Base-by-base conservation (phyloP, 805 yeast genomes). In the Metschnikowia koreensis region DNA sequence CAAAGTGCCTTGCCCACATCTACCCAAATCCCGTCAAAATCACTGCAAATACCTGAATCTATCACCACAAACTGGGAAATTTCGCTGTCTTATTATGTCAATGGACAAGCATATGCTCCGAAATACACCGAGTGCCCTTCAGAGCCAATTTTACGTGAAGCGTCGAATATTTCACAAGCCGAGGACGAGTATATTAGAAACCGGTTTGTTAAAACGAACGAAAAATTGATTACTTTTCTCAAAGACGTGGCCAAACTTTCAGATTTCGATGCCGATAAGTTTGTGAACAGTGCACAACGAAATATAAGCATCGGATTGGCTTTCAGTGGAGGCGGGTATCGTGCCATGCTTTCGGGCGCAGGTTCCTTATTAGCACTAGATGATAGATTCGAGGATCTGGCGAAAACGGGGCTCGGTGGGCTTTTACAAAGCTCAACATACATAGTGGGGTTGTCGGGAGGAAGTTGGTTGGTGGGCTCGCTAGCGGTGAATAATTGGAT, bases 401-500 rank as follows among this genome's bases (percentile, higher is more conserved):
- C n/a, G 3, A 27, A 29, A 6, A 9, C 13, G 11, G 61, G 56
- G 4, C 44, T 59, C 15, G 60, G 62, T 2, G 62, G 62, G 9
- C 50, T 59, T 11, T 39, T 59, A 13, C 61, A 57, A 36, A 44
- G 58, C 27, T 13, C 60, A 6, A 50, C 56, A 1, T 59, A 59
- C 46, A 45, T 59, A 10, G 13, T 55, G 6, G 62, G 60, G 0
- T 47, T 59, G 7, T 55, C 60, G 3, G 62, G 62, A 2, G 62
- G 62, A 1, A 44, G 49, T 31, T 59, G 62, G 62, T 38, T 59
- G 26, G 48, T 59, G 6, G 61, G 60, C 13, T 50, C 60, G 8
- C 38, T 74, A 33, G 73, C 64, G n/a, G 56, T 73, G 47, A 74
- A 74, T 50, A 61, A 73, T 55, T 74, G 69, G 66, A 59, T 66